These are phyloP conservation scores for Ophiosphaerella narmari DNA, from an alignment of 2,329 filamentous ascomycete genomes.

Conservation along the genomic window DNA sequence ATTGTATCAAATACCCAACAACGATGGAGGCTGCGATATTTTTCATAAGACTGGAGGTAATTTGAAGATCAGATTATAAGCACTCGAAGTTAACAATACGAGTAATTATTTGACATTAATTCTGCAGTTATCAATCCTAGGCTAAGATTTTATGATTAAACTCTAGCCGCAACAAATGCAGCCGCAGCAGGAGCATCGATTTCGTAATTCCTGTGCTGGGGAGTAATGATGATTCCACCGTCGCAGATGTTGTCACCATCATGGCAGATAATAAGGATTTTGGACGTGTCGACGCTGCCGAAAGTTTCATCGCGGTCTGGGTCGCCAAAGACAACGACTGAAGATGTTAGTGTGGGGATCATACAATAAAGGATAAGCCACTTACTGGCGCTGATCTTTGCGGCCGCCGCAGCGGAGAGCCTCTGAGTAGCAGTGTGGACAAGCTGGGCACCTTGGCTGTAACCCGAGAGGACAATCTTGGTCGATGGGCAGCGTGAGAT, in stretches of 20 bases:
- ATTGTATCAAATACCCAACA: too few relatives aligned
- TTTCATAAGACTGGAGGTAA: too few relatives aligned
- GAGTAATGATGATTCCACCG: conserved; percentile 28
- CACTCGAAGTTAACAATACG: too few relatives aligned
- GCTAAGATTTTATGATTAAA: neutral
- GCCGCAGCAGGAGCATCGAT: conserved; percentile 29
- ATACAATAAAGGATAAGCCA: neutral
- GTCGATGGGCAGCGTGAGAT: conserved; percentile 30
- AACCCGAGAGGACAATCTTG: conserved; percentile 37
- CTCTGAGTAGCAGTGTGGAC: conserved; percentile 52
- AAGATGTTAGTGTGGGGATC: neutral
- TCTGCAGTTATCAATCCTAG: too few relatives aligned
- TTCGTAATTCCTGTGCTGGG: conserved; percentile 32
- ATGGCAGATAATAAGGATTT: conserved; percentile 44
- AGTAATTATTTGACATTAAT: too few relatives aligned
- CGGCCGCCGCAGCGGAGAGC: conserved; percentile 25
- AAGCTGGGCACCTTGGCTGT: conserved; percentile 47
- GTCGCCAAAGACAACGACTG: conserved; percentile 45
- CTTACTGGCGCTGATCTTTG: conserved; percentile 28
- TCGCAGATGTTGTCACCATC: conserved; percentile 42
- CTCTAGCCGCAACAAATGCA: conserved; percentile 24
- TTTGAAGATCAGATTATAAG: too few relatives aligned
- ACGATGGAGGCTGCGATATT: too few relatives aligned
- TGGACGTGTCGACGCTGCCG: conserved; percentile 32
- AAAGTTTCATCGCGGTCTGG: conserved; percentile 40